A percentile compares a stretch with the other conserved stretches of the same genome.
These are phyloP conservation scores for Arthroderma uncinatum DNA, from an alignment of 2,329 filamentous ascomycete genomes.

Conservation along the genomic window DNA sequence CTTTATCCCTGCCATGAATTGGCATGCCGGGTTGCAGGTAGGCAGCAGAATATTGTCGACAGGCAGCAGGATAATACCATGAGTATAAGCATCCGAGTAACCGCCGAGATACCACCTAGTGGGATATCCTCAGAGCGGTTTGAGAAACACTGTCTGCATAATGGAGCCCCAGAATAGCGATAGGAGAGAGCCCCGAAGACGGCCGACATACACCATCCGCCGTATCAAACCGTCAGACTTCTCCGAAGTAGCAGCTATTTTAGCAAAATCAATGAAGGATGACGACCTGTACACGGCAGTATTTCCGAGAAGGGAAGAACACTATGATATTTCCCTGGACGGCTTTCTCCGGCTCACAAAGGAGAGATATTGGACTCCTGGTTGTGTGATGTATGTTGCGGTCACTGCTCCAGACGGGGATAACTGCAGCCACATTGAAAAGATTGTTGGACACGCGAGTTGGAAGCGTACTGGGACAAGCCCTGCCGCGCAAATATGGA, in stretches of 20 bases:
- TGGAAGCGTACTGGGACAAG: constrained; percentile 9
- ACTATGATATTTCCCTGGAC: constrained; percentile 15
- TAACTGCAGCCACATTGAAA: neutral
- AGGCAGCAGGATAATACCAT: constrained; percentile 15
- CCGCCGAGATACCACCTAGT: no score
- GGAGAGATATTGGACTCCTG: constrained; percentile 12
- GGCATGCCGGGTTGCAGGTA: neutral
- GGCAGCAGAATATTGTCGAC: constrained; percentile 7
- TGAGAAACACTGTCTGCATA: no score
- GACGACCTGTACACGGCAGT: constrained; percentile 16
- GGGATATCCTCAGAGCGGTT: no score
- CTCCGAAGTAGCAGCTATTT: constrained; percentile 12
- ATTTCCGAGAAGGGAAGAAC: constrained; percentile 13
- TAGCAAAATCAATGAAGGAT: constrained; percentile 15
- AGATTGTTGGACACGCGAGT: constrained; percentile 15
- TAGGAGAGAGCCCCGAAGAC: constrained; percentile 10
- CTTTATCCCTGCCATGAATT: neutral
- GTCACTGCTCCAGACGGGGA: constrained; percentile 14
- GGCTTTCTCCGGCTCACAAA: constrained; percentile 14
- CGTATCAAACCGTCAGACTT: constrained; percentile 13
- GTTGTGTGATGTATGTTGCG: constrained; percentile 13
- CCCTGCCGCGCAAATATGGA: constrained; percentile 13
- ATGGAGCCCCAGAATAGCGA: no score
- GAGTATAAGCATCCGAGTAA: neutral
- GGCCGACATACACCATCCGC: constrained; percentile 9